These are phyloP conservation scores for Hygrocybe coccinea DNA, from an alignment of 768 basidiomycete species.

Conservation along the genomic window DNA sequence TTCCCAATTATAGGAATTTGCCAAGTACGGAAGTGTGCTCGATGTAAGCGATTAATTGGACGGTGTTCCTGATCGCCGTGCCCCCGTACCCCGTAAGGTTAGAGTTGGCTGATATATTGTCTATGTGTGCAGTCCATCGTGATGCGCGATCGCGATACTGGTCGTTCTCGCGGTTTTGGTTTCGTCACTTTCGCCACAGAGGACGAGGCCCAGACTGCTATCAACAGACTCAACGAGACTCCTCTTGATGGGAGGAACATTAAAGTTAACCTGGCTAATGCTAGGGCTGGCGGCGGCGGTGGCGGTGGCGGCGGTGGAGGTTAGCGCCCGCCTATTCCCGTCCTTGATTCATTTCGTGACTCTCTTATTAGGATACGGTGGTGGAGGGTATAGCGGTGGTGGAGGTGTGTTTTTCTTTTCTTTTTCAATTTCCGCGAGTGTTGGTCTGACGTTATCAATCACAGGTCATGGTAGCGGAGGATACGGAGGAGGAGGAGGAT, in stretches of 20 bases:
- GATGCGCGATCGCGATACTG: constrained; percentile 98
- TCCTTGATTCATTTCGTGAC: constrained; percentile 4
- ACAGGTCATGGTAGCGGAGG: constrained; percentile 23
- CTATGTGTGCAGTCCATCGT: constrained; percentile 73
- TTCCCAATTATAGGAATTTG: constrained; percentile 71
- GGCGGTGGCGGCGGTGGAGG: constrained; percentile 28
- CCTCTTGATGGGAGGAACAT: constrained; percentile 92
- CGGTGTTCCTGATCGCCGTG: constrained; percentile 22
- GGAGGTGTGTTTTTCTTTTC: too few species aligned
- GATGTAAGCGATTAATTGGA: constrained; percentile 70
- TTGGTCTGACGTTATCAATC: constrained; percentile 16
- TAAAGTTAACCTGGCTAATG: constrained; percentile 82
- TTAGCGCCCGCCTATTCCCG: too few species aligned
- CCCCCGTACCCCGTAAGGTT: constrained; percentile 21
- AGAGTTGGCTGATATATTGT: constrained; percentile 38
- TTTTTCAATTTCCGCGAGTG: too few species aligned
- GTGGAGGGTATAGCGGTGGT: constrained; percentile 16
- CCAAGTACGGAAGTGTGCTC: constrained; percentile 70
- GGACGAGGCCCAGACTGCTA: constrained; percentile 75
- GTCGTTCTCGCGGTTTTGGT: constrained; percentile 94
- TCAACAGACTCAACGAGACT: constrained; percentile 73
- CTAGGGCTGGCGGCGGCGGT: constrained; percentile 52
- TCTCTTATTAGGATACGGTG: constrained; percentile 19
- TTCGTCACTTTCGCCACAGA: constrained; percentile 74
- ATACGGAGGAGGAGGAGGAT: constrained; percentile 28